phyloP scores from a whole-genome alignment of 768 basidiomycete genomes.

The Pleurotus tuoliensis region DNA sequence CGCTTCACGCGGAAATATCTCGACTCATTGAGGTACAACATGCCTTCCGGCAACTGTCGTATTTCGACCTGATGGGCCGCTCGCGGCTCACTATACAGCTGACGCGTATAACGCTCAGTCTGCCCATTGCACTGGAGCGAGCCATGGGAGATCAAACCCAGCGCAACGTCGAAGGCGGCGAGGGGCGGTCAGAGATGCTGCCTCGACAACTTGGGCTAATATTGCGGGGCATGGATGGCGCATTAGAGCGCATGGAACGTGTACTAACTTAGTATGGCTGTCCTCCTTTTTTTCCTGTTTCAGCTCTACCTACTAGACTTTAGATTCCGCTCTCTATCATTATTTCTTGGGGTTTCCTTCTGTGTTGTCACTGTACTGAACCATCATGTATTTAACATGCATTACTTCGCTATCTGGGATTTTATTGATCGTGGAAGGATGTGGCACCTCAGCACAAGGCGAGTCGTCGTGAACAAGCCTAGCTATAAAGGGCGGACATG shows the following conservation, averaged over 20 bases:
- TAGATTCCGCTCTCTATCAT: not conserved
- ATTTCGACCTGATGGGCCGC: constrained; percentile 73
- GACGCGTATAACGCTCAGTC: constrained; percentile 68
- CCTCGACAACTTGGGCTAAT: constrained; percentile 57
- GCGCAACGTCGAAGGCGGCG: constrained; percentile 7
- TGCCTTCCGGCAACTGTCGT: constrained; percentile 69
- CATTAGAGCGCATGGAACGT: constrained; percentile 65
- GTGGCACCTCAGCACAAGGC: not conserved
- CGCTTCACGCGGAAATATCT: constrained; percentile 68
- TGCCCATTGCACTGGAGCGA: constrained; percentile 71
- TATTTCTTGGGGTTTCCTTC: not conserved
- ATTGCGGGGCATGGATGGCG: constrained; percentile 57
- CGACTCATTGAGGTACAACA: constrained; percentile 81
- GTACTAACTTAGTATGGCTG: constrained; percentile 31
- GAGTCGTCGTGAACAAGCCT: not conserved
- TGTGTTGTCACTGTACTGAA: not conserved
- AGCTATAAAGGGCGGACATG: not conserved
- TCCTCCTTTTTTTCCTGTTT: not conserved
- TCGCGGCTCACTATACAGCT: constrained; percentile 74
- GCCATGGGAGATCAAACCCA: constrained; percentile 52
- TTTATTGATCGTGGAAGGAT: not conserved
- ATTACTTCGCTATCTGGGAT: not conserved
- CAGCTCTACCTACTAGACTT: not conserved
- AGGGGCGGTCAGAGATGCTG: constrained; percentile 31
- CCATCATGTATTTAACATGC: not conserved